phyloP scores from a whole-genome alignment of 2,329 filamentous ascomycete genomes.

The Talaromyces sp. region DNA sequence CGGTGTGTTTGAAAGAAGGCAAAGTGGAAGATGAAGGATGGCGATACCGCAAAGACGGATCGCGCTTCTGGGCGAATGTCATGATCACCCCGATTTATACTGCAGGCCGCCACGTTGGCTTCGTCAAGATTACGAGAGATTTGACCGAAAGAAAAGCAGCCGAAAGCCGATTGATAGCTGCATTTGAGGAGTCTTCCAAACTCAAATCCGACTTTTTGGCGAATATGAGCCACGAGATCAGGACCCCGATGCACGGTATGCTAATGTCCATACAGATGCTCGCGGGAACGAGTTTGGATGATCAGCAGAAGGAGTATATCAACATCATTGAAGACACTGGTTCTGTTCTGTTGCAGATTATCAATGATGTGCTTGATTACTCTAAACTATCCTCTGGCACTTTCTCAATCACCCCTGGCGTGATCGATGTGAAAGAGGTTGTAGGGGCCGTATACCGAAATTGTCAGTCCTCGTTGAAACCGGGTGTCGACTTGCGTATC shows the following conservation, averaged over 20 bases:
- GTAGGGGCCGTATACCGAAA: constrained; percentile 51
- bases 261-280: constrained; percentile 57
- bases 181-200: constrained; percentile 61
- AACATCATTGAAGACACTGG: constrained; percentile 59
- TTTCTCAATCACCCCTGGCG: constrained; percentile 55
- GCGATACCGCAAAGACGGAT: constrained; percentile 58
- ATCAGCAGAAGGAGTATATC: constrained; percentile 55
- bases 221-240: constrained; percentile 63
- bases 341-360: constrained; percentile 56
- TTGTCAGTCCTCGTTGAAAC: constrained; percentile 46
- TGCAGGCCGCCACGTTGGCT: constrained; percentile 52
- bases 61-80: constrained; percentile 59
- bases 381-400: constrained; percentile 60
- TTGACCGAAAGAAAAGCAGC: constrained; percentile 54
- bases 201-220: constrained; percentile 60
- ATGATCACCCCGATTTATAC: constrained; percentile 56
- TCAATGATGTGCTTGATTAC: constrained; percentile 65
- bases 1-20: constrained; percentile 53
- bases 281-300: constrained; percentile 51
- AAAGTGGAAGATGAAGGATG: constrained; percentile 59
- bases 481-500: constrained; percentile 47
- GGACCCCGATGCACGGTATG: constrained; percentile 63
- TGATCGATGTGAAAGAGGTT: constrained; percentile 46
- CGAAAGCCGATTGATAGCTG: constrained; percentile 54
- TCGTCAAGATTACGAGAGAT: constrained; percentile 58